Evolutionary conservation across 129 eudicot species (phyloP).

Genomic region (Flaveria robusta): DNA sequence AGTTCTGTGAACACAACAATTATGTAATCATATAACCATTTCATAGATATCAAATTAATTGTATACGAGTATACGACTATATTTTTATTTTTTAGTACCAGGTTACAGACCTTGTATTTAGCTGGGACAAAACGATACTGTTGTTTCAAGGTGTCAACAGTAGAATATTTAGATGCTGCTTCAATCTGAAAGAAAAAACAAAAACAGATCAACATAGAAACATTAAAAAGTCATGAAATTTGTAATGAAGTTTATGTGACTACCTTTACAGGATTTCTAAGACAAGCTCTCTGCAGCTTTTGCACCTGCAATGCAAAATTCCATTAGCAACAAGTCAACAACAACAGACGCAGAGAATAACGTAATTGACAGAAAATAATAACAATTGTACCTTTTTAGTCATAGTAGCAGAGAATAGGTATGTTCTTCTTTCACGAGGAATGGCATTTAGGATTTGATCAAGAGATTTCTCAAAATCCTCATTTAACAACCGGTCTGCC

Average conservation of each 20-base stretch:
- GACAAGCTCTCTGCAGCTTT: conserved; percentile 90
- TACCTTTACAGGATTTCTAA: conserved; percentile 87
- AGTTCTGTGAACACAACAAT: conserved; percentile 51
- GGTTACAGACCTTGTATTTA: conserved; percentile 65
- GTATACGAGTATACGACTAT: neutral
- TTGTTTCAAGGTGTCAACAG: conserved; percentile 87
- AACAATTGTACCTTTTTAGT: conserved; percentile 59
- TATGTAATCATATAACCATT: neutral
- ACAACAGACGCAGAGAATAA: neutral
- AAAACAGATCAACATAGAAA: neutral
- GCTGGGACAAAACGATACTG: conserved; percentile 82
- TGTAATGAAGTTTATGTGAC: neutral
- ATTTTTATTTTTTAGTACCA: neutral
- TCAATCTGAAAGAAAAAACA: conserved; percentile 53
- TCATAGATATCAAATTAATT: too few species aligned
- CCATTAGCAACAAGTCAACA: neutral
- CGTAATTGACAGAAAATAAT: neutral
- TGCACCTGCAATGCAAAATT: conserved; percentile 55
- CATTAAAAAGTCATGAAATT: neutral
- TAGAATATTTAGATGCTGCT: conserved; percentile 83
- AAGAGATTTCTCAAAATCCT: conserved; percentile 82
- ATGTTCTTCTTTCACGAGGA: conserved; percentile 85
- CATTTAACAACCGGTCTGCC: conserved; percentile 90
- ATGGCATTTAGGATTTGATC: conserved; percentile 77
- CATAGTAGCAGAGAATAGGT: conserved; percentile 92